Evolutionary conservation across 129 eudicot genomes (phyloP), one percentile per base, ranked within the genome.

Genomic region (Flaveria bidentis): DNA sequence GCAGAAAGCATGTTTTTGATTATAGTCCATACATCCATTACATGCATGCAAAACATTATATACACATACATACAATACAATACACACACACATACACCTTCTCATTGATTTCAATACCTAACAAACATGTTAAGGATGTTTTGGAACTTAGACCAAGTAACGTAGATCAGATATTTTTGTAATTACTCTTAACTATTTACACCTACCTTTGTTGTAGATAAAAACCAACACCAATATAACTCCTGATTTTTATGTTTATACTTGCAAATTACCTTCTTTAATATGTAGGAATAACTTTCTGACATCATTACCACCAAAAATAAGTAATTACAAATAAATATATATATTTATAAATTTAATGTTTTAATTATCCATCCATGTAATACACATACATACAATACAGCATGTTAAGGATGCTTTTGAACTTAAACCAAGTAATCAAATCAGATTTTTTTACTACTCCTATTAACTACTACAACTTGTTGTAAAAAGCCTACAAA

Each of bases 231-330:
- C 12, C 26, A 1, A 12, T 50, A 28, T 64, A 61, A 56, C 47
- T 72, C 2, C 4, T 20, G 22, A 20, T 55, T 65, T 28, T 41
- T 64, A 72, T 66, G 10, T 49, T 76, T 65, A 44, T 70, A 30
- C 68, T 49, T 57, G 22, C 61, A 52, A 28, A 42, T 41, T 72
- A 20, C 20, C 76, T 77, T 51, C 53, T 73, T 71, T 78, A 2
- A 45, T 26, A 52, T 50, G 69, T 78, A 95, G 99, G 91, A 91
- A 80, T 81, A 95, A 95, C 79, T 56, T 75, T 73, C 79, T 95
- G 81, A 82, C 90, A 65, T 75, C 91, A 67, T 80, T 95, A 82
- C 99, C 99, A 25, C 33, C 84, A 28, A 89, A 85, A 84, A 82
- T 91, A 66, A 92, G 96, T 33, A 33, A 33, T 33, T 33, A 33